Evolutionary conservation across 2,329 filamentous ascomycete genomes (phyloP).

Genomic region (Massarina eburnea): DNA sequence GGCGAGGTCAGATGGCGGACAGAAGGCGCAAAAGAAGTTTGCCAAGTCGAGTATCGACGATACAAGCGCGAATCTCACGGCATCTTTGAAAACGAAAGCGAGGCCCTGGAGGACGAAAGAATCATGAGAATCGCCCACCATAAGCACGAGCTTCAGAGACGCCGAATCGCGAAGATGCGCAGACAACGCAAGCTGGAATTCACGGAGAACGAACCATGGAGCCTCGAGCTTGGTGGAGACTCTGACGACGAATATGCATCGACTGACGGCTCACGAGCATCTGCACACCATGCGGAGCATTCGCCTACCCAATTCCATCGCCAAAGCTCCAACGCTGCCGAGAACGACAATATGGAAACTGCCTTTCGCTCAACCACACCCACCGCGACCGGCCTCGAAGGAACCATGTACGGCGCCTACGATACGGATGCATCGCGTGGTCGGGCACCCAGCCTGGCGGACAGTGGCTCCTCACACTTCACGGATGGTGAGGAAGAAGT

Average conservation of each 20-base stretch:
- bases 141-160: conserved; percentile 48
- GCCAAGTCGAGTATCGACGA: conserved; percentile 76
- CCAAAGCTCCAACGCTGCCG: conserved; percentile 16
- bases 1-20: conserved; percentile 95
- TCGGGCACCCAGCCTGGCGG: conserved; percentile 78
- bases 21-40: conserved; percentile 81
- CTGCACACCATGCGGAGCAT: conserved; percentile 20
- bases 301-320: conserved; percentile 22
- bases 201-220: conserved; percentile 70
- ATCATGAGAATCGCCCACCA: conserved; percentile 40
- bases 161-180: conserved; percentile 41
- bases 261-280: conserved; percentile 28
- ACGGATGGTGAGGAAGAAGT: conserved; percentile 56
- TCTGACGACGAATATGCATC: conserved; percentile 53
- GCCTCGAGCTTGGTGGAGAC: conserved; percentile 74
- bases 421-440: conserved; percentile 60
- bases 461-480: conserved; percentile 66
- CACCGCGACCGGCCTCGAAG: conserved; percentile 64
- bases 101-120: conserved; percentile 47
- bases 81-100: conserved; percentile 46
- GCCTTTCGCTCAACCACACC: conserved; percentile 32
- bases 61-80: conserved; percentile 70
- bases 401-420: conserved; percentile 76
- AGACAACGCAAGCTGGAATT: conserved; percentile 32
- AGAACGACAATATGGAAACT: conserved; percentile 38